Evolutionary conservation across 169 alveolate genomes (phyloP).

Genomic region (Cryptosporidium tyzzeri): DNA sequence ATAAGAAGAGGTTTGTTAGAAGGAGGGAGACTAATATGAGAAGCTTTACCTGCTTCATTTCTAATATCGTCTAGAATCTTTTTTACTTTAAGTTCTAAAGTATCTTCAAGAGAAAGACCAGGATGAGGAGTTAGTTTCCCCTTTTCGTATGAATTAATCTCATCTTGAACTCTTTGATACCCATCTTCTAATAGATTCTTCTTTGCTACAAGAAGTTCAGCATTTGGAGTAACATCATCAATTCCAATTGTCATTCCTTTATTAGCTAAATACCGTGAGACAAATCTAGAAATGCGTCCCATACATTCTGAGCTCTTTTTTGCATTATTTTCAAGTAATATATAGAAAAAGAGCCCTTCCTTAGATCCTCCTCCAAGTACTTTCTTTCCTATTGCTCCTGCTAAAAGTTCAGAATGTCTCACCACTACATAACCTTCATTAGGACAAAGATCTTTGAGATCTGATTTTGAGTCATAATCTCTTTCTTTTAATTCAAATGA

Average conservation of each 20-base stretch:
- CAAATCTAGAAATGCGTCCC: conserved; percentile 95
- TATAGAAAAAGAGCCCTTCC: conserved; percentile 93
- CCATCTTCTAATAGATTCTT: conserved; percentile 86
- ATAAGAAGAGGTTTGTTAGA: conserved; percentile 94
- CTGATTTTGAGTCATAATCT: conserved; percentile 84
- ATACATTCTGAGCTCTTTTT: conserved; percentile 93
- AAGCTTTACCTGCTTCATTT: conserved; percentile 93
- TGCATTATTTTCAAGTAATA: conserved; percentile 92
- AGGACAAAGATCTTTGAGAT: conserved; percentile 85
- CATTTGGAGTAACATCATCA: conserved; percentile 95
- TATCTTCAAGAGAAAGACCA: conserved; percentile 96
- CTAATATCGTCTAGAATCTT: conserved; percentile 92
- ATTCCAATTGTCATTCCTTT: conserved; percentile 99
- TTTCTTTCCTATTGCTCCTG: conserved; percentile 96
- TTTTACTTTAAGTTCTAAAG: conserved; percentile 93
- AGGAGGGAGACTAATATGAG: conserved; percentile 89
- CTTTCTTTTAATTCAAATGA: conserved; percentile 91
- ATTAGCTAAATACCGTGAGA: conserved; percentile 95
- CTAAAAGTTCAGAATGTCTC: conserved; percentile 93
- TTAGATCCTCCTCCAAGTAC: conserved; percentile 87
- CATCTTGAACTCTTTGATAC: conserved; percentile 89
- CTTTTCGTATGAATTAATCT: conserved; percentile 85
- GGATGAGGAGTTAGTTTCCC: conserved; percentile 93
- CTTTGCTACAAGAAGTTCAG: conserved; percentile 79
- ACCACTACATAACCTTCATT: conserved; percentile 96